phyloP scores from a whole-genome alignment of 202 grass and related monocot species.

The Carex sylvatica region DNA sequence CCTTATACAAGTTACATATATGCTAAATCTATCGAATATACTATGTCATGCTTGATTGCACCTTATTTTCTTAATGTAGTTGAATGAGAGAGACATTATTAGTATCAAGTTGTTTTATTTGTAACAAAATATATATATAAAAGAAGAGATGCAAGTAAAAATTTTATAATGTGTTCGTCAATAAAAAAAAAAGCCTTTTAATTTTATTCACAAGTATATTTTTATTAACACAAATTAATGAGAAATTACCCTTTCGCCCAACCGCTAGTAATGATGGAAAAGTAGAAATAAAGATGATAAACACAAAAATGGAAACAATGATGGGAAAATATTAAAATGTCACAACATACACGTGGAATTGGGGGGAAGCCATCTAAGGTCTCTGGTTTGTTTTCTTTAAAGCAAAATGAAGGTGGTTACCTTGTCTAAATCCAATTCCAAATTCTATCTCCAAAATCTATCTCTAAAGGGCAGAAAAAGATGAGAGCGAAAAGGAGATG shows the following conservation, averaged over 20 bases:
- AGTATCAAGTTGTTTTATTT: background rate
- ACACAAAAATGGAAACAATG: background rate
- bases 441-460: background rate
- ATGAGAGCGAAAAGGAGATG: background rate
- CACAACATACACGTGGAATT: background rate
- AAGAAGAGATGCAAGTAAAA: background rate
- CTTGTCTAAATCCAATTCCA: slow-evolving; percentile 24
- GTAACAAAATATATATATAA: background rate
- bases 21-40: background rate
- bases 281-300: background rate
- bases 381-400: slow-evolving; percentile 3
- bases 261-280: background rate
- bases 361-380: background rate
- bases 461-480: background rate
- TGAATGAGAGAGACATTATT: background rate
- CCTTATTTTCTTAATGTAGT: background rate
- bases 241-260: background rate
- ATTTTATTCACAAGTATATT: background rate
- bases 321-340: background rate
- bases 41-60: slow-evolving; percentile 11
- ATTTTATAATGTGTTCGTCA: background rate
- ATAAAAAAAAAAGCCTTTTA: background rate
- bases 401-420: slow-evolving; percentile 8
- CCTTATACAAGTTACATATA: background rate
- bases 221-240: too few species aligned